A percentile compares a stretch with the other conserved stretches of the same genome.
Conservation (phyloP, 352 stramenopile species). For the Thalassiosira mediterranea region DNA sequence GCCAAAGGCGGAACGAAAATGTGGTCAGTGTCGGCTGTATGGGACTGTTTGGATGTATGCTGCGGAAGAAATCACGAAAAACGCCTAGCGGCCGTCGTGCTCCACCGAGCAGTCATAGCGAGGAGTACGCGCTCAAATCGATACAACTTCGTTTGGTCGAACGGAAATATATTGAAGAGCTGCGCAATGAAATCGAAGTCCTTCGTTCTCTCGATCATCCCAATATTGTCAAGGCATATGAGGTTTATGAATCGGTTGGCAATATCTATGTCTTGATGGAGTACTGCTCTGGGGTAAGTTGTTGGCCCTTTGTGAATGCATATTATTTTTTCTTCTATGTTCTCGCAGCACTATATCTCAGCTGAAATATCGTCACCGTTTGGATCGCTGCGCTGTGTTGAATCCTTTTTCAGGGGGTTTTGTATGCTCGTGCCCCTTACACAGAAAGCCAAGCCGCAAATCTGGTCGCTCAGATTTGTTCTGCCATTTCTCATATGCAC, state of each 20-base stretch:
- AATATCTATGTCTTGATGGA: constrained; percentile 83
- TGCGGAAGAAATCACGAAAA: constrained; percentile 22
- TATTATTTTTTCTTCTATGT: no score
- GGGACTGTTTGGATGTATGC: constrained; percentile 42
- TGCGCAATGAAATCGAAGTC: constrained; percentile 64
- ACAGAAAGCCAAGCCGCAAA: constrained; percentile 60
- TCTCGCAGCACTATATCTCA: no score
- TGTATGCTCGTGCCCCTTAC: constrained; percentile 81
- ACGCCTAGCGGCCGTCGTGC: neutral
- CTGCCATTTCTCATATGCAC: constrained; percentile 79
- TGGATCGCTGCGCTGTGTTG: constrained; percentile 73
- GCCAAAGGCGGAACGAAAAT: constrained; percentile 1
- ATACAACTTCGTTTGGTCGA: constrained; percentile 54
- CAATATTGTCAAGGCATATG: constrained; percentile 84
- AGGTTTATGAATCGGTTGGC: constrained; percentile 79
- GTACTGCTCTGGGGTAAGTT: constrained; percentile 58
- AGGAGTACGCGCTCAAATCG: constrained; percentile 56
- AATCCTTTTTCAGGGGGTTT: constrained; percentile 55
- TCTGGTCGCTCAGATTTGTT: constrained; percentile 68
- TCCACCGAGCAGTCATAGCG: constrained; percentile 22
- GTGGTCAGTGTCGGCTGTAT: constrained; percentile 5
- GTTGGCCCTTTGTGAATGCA: no score
- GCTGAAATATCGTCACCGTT: no score
- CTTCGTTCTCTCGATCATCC: constrained; percentile 81
- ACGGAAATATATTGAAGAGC: constrained; percentile 52